Evolutionary conservation across 2,329 filamentous ascomycete species (phyloP).

Genomic region (Colletotrichum navitas): DNA sequence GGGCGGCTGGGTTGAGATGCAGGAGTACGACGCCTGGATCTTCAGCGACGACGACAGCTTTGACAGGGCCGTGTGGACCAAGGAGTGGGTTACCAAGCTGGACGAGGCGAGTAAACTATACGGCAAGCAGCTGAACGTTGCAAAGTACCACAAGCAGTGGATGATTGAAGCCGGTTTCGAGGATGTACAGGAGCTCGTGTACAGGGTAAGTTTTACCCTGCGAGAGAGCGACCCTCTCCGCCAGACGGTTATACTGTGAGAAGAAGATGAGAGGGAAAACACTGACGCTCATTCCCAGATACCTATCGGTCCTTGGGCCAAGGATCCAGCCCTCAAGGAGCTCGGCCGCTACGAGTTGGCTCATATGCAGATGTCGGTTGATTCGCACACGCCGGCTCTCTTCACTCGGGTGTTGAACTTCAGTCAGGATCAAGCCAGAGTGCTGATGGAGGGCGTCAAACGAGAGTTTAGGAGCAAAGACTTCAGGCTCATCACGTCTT

Average conservation of each 20-base stretch:
- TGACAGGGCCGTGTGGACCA: conserved; percentile 53
- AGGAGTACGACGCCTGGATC: conserved; percentile 55
- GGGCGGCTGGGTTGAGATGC: conserved; percentile 54
- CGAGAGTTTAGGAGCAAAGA: conserved; percentile 53
- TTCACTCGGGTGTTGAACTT: conserved; percentile 55
- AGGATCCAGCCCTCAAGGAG: conserved; percentile 53
- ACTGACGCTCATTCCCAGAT: conserved; percentile 46
- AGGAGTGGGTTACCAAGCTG: conserved; percentile 55
- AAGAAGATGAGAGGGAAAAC: background rate
- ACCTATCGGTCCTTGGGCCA: conserved; percentile 56
- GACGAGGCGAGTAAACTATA: conserved; percentile 52
- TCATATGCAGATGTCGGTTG: conserved; percentile 59
- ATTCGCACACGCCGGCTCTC: conserved; percentile 56
- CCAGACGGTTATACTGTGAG: background rate
- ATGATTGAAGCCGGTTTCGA: conserved; percentile 55
- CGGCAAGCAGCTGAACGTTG: conserved; percentile 56
- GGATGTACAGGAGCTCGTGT: conserved; percentile 50
- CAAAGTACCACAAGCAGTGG: conserved; percentile 53
- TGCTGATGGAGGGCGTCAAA: conserved; percentile 58
- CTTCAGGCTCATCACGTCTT: conserved; percentile 51
- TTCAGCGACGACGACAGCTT: conserved; percentile 56
- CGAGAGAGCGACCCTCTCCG: accelerated
- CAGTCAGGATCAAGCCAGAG: conserved; percentile 55
- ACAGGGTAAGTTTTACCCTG: conserved; percentile 45
- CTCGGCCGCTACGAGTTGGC: conserved; percentile 53